phyloP scores from a whole-genome alignment of 2,329 filamentous ascomycete species.

The Xylariaceae sp. region DNA sequence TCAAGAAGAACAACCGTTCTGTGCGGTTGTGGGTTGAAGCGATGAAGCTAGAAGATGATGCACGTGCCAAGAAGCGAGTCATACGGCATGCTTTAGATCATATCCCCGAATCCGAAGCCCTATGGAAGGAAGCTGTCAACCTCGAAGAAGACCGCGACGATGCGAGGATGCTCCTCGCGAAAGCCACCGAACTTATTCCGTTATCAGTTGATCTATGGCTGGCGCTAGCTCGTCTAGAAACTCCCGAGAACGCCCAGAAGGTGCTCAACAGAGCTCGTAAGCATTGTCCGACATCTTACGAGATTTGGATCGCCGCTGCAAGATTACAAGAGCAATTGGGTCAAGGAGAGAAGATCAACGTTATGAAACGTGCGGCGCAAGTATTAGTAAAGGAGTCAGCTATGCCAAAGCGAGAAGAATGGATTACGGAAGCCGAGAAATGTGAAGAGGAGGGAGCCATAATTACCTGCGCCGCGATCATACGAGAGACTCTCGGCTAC shows the following conservation, averaged over 20 bases:
- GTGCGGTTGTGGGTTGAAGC: slow-evolving; percentile 94
- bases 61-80: slow-evolving; percentile 88
- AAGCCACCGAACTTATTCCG: slow-evolving; percentile 94
- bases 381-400: slow-evolving; percentile 88
- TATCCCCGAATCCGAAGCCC: slow-evolving; percentile 88
- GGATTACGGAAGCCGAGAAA: slow-evolving; percentile 92
- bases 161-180: slow-evolving; percentile 86
- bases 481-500: slow-evolving; percentile 92
- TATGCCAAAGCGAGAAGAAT: slow-evolving; percentile 97
- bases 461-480: slow-evolving; percentile 86
- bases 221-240: slow-evolving; percentile 87
- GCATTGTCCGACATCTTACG: slow-evolving; percentile 88
- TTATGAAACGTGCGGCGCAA: slow-evolving; percentile 94
- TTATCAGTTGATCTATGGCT: slow-evolving; percentile 95
- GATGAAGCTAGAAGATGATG: slow-evolving; percentile 86
- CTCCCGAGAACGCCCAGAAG: slow-evolving; percentile 88
- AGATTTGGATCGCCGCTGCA: slow-evolving; percentile 96
- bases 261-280: slow-evolving; percentile 95
- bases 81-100: slow-evolving; percentile 90
- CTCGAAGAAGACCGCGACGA: slow-evolving; percentile 89
- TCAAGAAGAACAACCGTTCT: slow-evolving; percentile 88
- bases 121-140: slow-evolving; percentile 99
- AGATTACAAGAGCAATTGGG: slow-evolving; percentile 88
- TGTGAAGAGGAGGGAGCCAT: slow-evolving; percentile 92
- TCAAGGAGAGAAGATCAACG: slow-evolving; percentile 78